A percentile compares a stretch with the other conserved stretches of the same genome.
Conservation (phyloP, 495 filamentous ascomycete genomes). For the Podospora australis region DNA sequence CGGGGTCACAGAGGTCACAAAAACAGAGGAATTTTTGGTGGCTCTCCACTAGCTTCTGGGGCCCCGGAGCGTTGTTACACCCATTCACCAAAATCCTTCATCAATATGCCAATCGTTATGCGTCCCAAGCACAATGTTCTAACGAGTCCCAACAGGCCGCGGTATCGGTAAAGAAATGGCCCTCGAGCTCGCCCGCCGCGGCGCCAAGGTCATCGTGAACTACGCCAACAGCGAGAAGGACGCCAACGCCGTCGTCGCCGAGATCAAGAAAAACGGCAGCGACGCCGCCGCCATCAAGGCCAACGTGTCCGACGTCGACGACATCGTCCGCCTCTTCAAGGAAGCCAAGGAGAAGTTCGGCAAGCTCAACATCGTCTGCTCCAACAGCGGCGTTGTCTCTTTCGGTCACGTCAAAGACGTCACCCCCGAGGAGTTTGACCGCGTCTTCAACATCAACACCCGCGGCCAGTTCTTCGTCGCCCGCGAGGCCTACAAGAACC, state of each 20-base stretch:
- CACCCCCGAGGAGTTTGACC: constrained; percentile 68
- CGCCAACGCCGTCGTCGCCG: constrained; percentile 56
- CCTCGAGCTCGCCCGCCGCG: constrained; percentile 66
- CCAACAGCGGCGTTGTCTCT: constrained; percentile 60
- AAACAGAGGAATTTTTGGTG: no score
- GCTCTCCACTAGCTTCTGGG: no score
- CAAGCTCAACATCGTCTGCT: constrained; percentile 65
- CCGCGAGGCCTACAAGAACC: constrained; percentile 59
- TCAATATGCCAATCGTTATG: no score
- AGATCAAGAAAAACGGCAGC: constrained; percentile 52
- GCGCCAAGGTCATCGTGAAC: constrained; percentile 73
- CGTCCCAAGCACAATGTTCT: constrained; percentile 16
- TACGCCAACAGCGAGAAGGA: constrained; percentile 56
- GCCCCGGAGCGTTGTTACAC: no score
- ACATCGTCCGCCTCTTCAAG: constrained; percentile 45
- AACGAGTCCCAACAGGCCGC: no score
- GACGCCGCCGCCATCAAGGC: constrained; percentile 65
- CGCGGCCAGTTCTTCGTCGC: constrained; percentile 79
- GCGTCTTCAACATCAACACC: constrained; percentile 71
- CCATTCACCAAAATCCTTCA: no score
- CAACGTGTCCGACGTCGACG: constrained; percentile 62
- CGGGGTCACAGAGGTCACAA: no score
- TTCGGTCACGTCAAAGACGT: constrained; percentile 63
- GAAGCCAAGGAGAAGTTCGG: constrained; percentile 57
- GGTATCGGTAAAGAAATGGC: constrained; percentile 75